Evolutionary conservation across 768 basidiomycete species (phyloP).

Genomic region (Atractiella rhizophila): DNA sequence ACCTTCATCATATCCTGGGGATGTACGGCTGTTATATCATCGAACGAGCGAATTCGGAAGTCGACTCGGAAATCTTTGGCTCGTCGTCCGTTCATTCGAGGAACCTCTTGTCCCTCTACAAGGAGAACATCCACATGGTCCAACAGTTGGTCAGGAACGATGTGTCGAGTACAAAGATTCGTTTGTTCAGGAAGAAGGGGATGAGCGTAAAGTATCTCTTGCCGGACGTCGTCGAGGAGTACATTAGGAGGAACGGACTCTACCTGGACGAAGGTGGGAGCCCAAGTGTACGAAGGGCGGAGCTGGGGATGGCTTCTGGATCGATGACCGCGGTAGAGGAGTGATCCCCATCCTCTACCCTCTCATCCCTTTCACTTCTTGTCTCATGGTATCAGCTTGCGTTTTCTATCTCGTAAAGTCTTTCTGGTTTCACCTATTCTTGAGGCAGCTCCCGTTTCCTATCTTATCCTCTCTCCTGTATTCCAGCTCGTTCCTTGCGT

Average conservation of each 20-base stretch:
- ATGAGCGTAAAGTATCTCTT: constrained; percentile 47
- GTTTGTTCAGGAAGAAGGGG: constrained; percentile 26
- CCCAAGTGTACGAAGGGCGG: no score
- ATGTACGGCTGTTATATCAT: constrained; percentile 84
- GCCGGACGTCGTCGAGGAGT: constrained; percentile 71
- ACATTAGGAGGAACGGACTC: constrained; percentile 58
- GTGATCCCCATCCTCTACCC: no score
- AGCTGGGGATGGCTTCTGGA: no score
- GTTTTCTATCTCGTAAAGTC: no score
- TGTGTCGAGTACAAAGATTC: constrained; percentile 64
- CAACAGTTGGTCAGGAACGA: constrained; percentile 19
- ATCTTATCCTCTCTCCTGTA: no score
- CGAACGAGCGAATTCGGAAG: constrained; percentile 77
- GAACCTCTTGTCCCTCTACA: constrained; percentile 27
- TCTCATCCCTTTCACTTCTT: no score
- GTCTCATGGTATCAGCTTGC: no score
- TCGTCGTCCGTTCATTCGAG: constrained; percentile 16
- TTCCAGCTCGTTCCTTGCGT: no score
- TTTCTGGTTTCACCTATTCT: no score
- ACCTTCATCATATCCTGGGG: constrained; percentile 91
- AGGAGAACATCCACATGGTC: constrained; percentile 27
- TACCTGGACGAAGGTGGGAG: constrained; percentile 23
- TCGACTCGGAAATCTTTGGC: constrained; percentile 22
- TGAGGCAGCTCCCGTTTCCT: no score
- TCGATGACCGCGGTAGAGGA: no score